phyloP scores from a whole-genome alignment of 305 asterid species.

The Andrographis paniculata region DNA sequence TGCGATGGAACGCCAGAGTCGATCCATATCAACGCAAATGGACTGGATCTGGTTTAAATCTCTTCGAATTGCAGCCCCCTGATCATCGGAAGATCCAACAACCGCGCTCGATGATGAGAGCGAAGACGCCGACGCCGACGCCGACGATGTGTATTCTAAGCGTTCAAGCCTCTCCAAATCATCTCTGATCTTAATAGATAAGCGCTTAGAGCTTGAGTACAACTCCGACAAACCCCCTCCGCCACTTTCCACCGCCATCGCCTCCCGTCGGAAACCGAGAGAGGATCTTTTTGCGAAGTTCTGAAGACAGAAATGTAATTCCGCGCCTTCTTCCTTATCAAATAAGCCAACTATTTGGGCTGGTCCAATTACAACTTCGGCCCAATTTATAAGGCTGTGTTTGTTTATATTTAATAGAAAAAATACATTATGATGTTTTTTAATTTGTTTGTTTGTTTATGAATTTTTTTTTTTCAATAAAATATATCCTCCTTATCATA shows the following conservation, averaged over 20 bases:
- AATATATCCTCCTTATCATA: too few relatives aligned
- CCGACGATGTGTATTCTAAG: slow-evolving; percentile 38
- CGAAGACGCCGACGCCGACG: slow-evolving; percentile 54
- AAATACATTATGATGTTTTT: too few relatives aligned
- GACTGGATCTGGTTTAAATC: slow-evolving; percentile 65
- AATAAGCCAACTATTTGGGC: too few relatives aligned
- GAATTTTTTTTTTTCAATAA: too few relatives aligned
- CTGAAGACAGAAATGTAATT: too few relatives aligned
- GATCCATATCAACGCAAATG: slow-evolving; percentile 74
- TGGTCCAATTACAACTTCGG: too few relatives aligned
- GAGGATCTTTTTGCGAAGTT: too few relatives aligned
- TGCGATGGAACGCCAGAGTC: slow-evolving; percentile 79
- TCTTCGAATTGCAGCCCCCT: slow-evolving; percentile 34
- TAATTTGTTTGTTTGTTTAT: too few relatives aligned
- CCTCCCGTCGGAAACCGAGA: slow-evolving; percentile 15
- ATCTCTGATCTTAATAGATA: slow-evolving; percentile 58
- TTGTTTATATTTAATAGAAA: too few relatives aligned
- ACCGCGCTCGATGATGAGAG: slow-evolving; percentile 35
- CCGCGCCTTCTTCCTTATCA: too few relatives aligned
- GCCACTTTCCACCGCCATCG: slow-evolving; percentile 38
- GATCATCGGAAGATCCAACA: slow-evolving; percentile 44
- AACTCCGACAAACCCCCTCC: slow-evolving; percentile 57
- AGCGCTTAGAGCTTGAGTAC: slow-evolving; percentile 54
- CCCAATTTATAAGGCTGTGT: too few relatives aligned
- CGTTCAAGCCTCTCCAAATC: slow-evolving; percentile 83